Percentiles rank a stretch among this genome's conserved stretches.
Evolutionary conservation across 2,329 filamentous ascomycete species (phyloP).

Genomic region (Penicillium griseofulvum): DNA sequence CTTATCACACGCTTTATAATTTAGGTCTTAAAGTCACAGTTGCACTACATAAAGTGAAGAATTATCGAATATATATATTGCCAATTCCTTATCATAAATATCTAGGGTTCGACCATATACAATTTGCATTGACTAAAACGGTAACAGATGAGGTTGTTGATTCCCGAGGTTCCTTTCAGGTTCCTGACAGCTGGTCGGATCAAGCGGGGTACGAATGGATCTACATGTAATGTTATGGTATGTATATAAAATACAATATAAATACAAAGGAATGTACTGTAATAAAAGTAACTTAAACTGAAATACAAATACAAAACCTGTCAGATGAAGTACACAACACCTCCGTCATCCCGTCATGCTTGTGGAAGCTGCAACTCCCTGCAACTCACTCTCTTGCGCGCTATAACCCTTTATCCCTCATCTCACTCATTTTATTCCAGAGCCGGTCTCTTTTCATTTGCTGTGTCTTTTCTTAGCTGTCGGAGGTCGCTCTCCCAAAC

Average conservation of each 20-base stretch:
- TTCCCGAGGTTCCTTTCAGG: not conserved
- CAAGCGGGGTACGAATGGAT: constrained; percentile 15
- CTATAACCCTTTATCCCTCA: not conserved
- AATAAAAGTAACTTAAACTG: not conserved
- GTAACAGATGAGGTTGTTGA: not conserved
- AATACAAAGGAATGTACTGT: too few species aligned
- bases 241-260: not conserved
- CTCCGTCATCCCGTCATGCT: constrained; percentile 16
- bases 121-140: not conserved
- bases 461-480: not conserved
- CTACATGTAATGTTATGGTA: not conserved
- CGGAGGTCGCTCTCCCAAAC: constrained; percentile 15
- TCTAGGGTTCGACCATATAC: not conserved
- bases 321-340: constrained; percentile 7
- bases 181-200: constrained; percentile 26
- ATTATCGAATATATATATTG: not conserved
- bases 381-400: constrained; percentile 10
- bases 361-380: constrained; percentile 15
- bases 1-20: not conserved
- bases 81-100: not conserved
- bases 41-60: not conserved
- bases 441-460: constrained; percentile 19
- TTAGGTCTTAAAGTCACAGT: not conserved
- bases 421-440: constrained; percentile 8
- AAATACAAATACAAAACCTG: constrained; percentile 5